These are phyloP conservation scores for Penicillium psychrosexuale DNA, from an alignment of 2,329 filamentous ascomycete species.

Conservation along the genomic window DNA sequence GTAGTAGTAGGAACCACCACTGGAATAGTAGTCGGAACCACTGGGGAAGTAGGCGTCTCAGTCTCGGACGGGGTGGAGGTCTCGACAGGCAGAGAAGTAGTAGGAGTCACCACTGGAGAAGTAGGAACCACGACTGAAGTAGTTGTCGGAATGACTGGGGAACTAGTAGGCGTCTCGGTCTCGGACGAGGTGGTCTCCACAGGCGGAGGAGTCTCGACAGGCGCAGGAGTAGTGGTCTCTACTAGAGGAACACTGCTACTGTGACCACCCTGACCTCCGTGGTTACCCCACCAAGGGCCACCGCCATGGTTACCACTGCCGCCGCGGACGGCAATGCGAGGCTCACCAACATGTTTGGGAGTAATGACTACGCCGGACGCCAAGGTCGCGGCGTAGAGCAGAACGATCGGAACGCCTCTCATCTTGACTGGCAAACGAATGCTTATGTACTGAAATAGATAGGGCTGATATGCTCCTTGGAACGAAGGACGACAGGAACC, in stretches of 20 bases:
- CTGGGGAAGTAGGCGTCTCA: neutral
- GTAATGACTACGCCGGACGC: constrained; percentile 17
- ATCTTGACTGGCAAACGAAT: constrained; percentile 19
- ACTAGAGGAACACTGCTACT: neutral
- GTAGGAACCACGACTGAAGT: neutral
- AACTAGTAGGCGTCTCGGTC: neutral
- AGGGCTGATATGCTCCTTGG: constrained; percentile 1
- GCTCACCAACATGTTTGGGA: constrained; percentile 15
- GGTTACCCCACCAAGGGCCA: constrained; percentile 6
- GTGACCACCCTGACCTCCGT: constrained; percentile 1
- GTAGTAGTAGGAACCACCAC: constrained; percentile 1
- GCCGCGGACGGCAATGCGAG: constrained; percentile 10
- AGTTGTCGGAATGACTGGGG: neutral
- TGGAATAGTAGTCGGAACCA: neutral
- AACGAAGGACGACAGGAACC: constrained; percentile 40
- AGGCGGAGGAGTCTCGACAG: neutral
- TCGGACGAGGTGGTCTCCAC: neutral
- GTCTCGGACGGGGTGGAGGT: too few relatives aligned
- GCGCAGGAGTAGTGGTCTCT: constrained; percentile 4
- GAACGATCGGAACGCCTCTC: constrained; percentile 17
- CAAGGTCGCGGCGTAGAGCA: constrained; percentile 19
- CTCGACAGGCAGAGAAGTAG: too few relatives aligned
- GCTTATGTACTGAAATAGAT: neutral
- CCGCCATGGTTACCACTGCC: constrained; percentile 5
- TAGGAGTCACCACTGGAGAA: neutral